Evolutionary conservation across 768 basidiomycete species (phyloP), one percentile per base, ranked within the genome.

Genomic region (Pholiota conissans): DNA sequence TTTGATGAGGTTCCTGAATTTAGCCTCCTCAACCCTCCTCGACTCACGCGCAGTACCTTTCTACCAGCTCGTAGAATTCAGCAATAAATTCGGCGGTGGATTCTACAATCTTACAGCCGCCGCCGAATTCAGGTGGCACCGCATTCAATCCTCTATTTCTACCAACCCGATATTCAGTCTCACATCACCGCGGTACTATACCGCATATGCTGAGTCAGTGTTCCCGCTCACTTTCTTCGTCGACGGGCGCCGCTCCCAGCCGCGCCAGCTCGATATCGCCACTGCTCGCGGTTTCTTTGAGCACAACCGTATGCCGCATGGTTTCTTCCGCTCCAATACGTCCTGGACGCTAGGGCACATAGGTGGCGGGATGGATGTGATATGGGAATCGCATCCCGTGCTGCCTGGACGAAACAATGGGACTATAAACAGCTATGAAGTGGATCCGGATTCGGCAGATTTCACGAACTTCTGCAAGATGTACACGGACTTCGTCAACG

Each of bases 71-170:
- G 45, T 56, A 14, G 56, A 58, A 22, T 62, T 58, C 35, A 62
- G 61, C 48, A 64, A 67, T 51, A 49, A 59, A 26, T 69, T 61
- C 34, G 67, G 67, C 24, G 63, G 29, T 26, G 67, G 67, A 37
- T 61, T 61, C 6, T 69, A 67, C 53, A 64, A 69, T 49, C 46
- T 59, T 3, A 58, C 66, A 14, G 66, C 58, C 6, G 66, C 67
- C 7, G 59, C 55, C 20, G 66, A 69, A 22, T 58, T 67, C 34
- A 56, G 67, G 14, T 57, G 48, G 28, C 50, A 63, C 14, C 66
- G 66, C 28, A 65, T 69, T 37, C 66, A 63, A 35, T 61, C 67
- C 20, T 69, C 67, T 22, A 69, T 63, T 24, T 58, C 64, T 8
- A 63, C 59, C 14, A 69, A 69, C 52, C 67, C 67, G 2, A 28